Evolutionary conservation across 768 basidiomycete species (phyloP).

Genomic region (Lyophyllum shimeji): DNA sequence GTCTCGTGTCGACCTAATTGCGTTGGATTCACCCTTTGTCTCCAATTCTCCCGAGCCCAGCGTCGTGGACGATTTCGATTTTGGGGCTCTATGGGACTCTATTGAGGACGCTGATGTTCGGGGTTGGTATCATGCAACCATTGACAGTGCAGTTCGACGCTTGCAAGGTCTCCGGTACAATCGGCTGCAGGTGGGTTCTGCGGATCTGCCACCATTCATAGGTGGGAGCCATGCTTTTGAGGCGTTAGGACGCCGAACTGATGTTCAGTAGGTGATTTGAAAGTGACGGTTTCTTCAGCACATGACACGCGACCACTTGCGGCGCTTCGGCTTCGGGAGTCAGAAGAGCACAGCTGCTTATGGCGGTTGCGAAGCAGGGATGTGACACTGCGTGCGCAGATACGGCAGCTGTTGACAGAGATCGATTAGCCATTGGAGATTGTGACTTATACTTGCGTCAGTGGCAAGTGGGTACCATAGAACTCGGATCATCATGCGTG

Average conservation of each 20-base stretch:
- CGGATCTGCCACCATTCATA: conserved; percentile 57
- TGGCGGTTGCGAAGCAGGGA: conserved; percentile 67
- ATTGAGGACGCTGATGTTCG: conserved; percentile 46
- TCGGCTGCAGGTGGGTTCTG: conserved; percentile 51
- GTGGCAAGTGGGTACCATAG: background rate
- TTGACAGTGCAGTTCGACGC: conserved; percentile 52
- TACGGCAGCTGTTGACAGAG: conserved; percentile 41
- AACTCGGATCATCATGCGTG: conserved; percentile 9
- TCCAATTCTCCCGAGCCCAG: conserved; percentile 36
- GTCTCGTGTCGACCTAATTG: conserved; percentile 59
- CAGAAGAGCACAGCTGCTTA: conserved; percentile 69
- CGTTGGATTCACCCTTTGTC: conserved; percentile 71
- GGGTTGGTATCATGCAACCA: conserved; percentile 67
- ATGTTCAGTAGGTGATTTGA: conserved; percentile 57
- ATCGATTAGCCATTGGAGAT: background rate
- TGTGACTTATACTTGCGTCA: background rate
- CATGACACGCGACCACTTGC: conserved; percentile 23
- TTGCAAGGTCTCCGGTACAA: conserved; percentile 45
- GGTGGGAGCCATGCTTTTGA: conserved; percentile 37
- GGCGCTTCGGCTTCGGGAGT: conserved; percentile 56
- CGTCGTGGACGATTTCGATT: conserved; percentile 32
- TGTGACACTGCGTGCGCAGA: conserved; percentile 35
- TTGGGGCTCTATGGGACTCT: conserved; percentile 58
- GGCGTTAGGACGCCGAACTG: conserved; percentile 8
- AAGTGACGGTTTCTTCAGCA: conserved; percentile 45